Evolutionary conservation across 2,329 filamentous ascomycete species (phyloP).

Genomic region (Coniella lustricola): DNA sequence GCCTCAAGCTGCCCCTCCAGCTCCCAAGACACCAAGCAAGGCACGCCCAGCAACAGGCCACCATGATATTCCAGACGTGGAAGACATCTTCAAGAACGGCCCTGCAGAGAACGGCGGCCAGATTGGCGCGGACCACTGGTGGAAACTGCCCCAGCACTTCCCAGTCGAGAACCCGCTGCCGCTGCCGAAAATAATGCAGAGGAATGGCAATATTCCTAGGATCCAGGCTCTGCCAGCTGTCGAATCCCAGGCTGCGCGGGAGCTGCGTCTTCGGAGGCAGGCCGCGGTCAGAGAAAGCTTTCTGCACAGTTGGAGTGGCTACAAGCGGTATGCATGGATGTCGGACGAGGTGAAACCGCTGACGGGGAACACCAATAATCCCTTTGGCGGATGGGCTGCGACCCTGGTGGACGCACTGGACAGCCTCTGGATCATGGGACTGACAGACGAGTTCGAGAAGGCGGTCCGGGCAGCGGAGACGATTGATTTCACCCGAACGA

Average conservation of each 20-base stretch:
- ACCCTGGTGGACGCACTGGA: constrained; percentile 63
- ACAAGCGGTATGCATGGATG: constrained; percentile 57
- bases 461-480: constrained; percentile 50
- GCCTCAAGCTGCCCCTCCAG: background rate
- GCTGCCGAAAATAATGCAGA: constrained; percentile 26
- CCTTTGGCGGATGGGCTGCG: constrained; percentile 61
- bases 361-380: constrained; percentile 42
- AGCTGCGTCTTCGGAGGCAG: constrained; percentile 31
- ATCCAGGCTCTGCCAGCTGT: constrained; percentile 54
- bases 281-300: constrained; percentile 44
- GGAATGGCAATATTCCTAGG: constrained; percentile 33
- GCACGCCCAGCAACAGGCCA: constrained; percentile 7
- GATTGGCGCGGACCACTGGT: constrained; percentile 20
- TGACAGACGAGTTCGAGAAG: constrained; percentile 57
- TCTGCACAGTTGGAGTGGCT: constrained; percentile 50
- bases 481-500: constrained; percentile 55
- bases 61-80: constrained; percentile 6
- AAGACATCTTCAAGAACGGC: constrained; percentile 4
- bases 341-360: constrained; percentile 57
- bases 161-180: constrained; percentile 25
- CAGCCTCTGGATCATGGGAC: constrained; percentile 66
- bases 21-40: constrained; percentile 9
- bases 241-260: constrained; percentile 29
- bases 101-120: constrained; percentile 8
- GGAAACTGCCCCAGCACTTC: constrained; percentile 29